Percentiles rank a stretch among this genome's conserved stretches.
Conservation (phyloP, 805 yeast genomes). For the Maudiozyma saulgeensis region DNA sequence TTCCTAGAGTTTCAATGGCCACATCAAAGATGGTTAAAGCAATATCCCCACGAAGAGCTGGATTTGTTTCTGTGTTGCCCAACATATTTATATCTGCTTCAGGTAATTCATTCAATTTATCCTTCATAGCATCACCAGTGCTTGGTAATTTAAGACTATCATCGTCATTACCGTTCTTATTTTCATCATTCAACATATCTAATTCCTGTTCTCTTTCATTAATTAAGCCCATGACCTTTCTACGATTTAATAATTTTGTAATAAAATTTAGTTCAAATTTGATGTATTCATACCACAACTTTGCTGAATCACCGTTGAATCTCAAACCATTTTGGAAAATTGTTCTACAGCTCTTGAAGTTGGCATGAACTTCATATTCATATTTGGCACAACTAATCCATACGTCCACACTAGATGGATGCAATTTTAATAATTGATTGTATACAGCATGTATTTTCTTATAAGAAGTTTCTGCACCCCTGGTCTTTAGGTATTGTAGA, state of each 20-base stretch:
- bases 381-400: slow-evolving; percentile 95
- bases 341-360: slow-evolving; percentile 80
- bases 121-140: slow-evolving; percentile 47
- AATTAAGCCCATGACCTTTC: slow-evolving; percentile 70
- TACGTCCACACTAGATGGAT: slow-evolving; percentile 81
- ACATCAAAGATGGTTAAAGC: slow-evolving; percentile 63
- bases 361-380: slow-evolving; percentile 82
- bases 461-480: slow-evolving; percentile 45
- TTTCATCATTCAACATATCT: slow-evolving; percentile 32
- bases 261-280: slow-evolving; percentile 83
- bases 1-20: slow-evolving; percentile 42
- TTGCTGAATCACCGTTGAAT: slow-evolving; percentile 64
- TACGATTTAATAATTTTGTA: slow-evolving; percentile 71
- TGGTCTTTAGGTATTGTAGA: slow-evolving; percentile 54
- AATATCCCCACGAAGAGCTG: slow-evolving; percentile 66
- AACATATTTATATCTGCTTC: slow-evolving; percentile 79
- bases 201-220: slow-evolving; percentile 62
- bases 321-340: slow-evolving; percentile 77
- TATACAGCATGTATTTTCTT: slow-evolving; percentile 68
- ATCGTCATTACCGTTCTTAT: slow-evolving; percentile 28
- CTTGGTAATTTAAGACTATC: slow-evolving; percentile 39
- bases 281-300: slow-evolving; percentile 77
- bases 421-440: slow-evolving; percentile 68
- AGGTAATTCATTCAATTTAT: slow-evolving; percentile 63
- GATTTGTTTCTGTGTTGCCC: slow-evolving; percentile 78